Percentiles rank a stretch among this genome's conserved stretches.
These are phyloP conservation scores for Aspergillus viridinutans DNA, from an alignment of 2,329 filamentous ascomycete species.

Conservation along the genomic window DNA sequence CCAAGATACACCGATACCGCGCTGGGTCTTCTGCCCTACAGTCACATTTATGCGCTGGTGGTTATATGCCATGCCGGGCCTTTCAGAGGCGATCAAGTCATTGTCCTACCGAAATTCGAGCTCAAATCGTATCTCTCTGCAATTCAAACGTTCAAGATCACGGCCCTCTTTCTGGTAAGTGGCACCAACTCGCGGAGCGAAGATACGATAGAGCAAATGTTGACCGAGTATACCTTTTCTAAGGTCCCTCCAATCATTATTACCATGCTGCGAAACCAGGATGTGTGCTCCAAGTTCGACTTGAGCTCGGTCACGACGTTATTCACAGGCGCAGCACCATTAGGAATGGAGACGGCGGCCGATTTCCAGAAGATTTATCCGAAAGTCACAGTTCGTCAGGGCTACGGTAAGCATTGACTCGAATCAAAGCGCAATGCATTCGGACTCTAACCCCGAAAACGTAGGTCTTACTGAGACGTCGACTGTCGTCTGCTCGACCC, in stretches of 20 bases:
- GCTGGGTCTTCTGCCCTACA: conserved; percentile 72
- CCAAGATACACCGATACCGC: conserved; percentile 51
- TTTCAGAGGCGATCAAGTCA: conserved; percentile 68
- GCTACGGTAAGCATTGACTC: conserved; percentile 54
- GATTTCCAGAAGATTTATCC: conserved; percentile 62
- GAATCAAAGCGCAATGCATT: not conserved
- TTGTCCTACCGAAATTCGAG: conserved; percentile 72
- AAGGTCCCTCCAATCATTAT: conserved; percentile 80
- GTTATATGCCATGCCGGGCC: conserved; percentile 62
- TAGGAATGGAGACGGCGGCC: conserved; percentile 67
- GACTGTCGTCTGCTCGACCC: conserved; percentile 62
- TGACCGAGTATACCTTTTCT: not conserved
- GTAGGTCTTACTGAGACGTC: conserved; percentile 70
- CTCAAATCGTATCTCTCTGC: conserved; percentile 59
- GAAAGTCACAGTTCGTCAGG: conserved; percentile 63
- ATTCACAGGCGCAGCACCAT: conserved; percentile 73
- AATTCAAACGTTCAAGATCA: conserved; percentile 67
- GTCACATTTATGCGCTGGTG: conserved; percentile 76
- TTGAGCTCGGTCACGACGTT: conserved; percentile 62
- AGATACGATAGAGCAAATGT: not conserved
- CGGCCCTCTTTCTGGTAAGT: conserved; percentile 61
- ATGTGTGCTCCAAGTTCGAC: conserved; percentile 63
- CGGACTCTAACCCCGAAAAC: conserved; percentile 2
- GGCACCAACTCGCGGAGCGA: not conserved
- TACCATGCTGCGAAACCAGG: conserved; percentile 62